A percentile compares a stretch with the other conserved stretches of the same genome.
Conservation (phyloP, 495 filamentous ascomycete genomes). For the Amorphotheca resinae region DNA sequence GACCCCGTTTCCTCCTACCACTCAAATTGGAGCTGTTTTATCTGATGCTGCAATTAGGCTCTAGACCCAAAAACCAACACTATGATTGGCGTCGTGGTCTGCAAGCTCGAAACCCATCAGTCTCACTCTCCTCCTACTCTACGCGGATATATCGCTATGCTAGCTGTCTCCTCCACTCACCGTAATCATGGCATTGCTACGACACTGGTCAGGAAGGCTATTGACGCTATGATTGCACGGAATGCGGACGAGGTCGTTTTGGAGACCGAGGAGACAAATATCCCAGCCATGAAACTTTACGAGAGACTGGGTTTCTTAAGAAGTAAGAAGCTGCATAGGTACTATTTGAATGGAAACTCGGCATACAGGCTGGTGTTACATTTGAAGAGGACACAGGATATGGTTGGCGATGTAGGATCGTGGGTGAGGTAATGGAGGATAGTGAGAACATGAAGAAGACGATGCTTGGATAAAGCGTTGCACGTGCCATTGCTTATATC, state of each 20-base stretch:
- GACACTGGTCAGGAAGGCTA: slow-evolving; percentile 73
- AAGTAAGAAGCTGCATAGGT: slow-evolving; percentile 87
- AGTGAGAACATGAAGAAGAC: neutral
- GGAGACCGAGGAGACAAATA: slow-evolving; percentile 94
- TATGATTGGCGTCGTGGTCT: slow-evolving; percentile 82
- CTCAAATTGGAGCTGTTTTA: neutral
- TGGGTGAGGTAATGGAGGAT: neutral
- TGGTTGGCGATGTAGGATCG: slow-evolving; percentile 9
- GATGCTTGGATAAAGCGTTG: neutral
- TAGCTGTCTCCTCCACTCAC: slow-evolving; percentile 68
- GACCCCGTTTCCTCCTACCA: neutral
- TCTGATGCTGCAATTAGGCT: slow-evolving; percentile 33
- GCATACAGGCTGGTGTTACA: slow-evolving; percentile 82
- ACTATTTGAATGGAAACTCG: slow-evolving; percentile 94
- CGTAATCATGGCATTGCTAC: slow-evolving; percentile 87
- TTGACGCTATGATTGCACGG: slow-evolving; percentile 76
- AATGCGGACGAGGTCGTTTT: slow-evolving; percentile 91
- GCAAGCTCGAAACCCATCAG: slow-evolving; percentile 82
- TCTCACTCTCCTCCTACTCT: slow-evolving; percentile 55
- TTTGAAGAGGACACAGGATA: slow-evolving; percentile 40
- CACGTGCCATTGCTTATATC: neutral
- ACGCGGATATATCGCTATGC: slow-evolving; percentile 97
- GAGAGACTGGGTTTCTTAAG: slow-evolving; percentile 85
- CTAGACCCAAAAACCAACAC: slow-evolving; percentile 42
- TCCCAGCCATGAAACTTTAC: slow-evolving; percentile 84